Conservation (phyloP, 2,329 filamentous ascomycete genomes). For the Ophioceras dolichostomum region DNA sequence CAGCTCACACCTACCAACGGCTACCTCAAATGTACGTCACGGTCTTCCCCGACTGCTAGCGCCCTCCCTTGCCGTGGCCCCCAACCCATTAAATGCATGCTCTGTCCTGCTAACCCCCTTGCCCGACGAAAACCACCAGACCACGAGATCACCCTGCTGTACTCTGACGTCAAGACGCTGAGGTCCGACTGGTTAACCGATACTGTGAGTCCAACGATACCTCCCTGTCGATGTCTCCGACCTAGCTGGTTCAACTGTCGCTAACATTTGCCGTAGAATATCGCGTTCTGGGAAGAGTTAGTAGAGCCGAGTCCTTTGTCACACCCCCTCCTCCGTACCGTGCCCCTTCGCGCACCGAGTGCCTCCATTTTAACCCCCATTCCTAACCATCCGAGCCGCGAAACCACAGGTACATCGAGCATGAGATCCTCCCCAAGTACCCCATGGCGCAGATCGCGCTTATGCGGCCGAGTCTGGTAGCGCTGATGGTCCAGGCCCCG, state of each 20-base stretch:
- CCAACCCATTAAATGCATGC: too few relatives aligned
- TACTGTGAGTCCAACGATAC: constrained; percentile 73
- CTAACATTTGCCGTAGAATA: constrained; percentile 48
- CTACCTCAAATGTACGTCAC: constrained; percentile 9
- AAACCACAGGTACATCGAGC: constrained; percentile 61
- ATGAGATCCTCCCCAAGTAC: constrained; percentile 69
- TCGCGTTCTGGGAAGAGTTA: constrained; percentile 96
- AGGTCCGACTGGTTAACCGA: constrained; percentile 95
- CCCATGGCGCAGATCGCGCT: constrained; percentile 80
- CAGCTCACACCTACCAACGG: constrained; percentile 1
- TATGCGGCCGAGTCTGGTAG: constrained; percentile 85
- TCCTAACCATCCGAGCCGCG: background rate
- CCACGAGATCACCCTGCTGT: constrained; percentile 23
- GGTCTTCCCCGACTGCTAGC: too few relatives aligned
- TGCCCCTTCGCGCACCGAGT: background rate
- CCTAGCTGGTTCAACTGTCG: too few relatives aligned
- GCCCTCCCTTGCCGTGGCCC: too few relatives aligned
- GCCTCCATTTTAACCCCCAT: constrained; percentile 1
- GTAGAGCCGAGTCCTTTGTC: constrained; percentile 11
- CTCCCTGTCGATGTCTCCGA: too few relatives aligned
- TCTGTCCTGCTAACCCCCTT: background rate
- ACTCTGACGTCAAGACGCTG: constrained; percentile 78
- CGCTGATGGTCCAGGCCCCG: constrained; percentile 47
- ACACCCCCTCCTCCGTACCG: constrained; percentile 7
- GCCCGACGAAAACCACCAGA: constrained; percentile 23